These are phyloP conservation scores for Talaromyces wortmannii DNA, from an alignment of 495 filamentous ascomycete genomes.

Conservation along the genomic window DNA sequence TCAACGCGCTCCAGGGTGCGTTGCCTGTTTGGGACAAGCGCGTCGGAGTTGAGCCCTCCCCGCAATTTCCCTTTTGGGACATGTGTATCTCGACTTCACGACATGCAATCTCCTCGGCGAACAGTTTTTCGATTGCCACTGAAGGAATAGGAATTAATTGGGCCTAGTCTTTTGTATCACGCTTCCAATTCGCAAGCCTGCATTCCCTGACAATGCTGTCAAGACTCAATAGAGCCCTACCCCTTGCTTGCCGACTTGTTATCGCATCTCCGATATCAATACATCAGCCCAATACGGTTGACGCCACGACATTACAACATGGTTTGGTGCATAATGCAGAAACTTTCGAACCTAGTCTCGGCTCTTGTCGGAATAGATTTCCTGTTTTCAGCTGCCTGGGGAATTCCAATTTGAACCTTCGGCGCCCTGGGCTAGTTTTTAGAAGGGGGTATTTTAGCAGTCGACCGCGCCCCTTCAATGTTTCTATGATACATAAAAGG, in stretches of 20 bases:
- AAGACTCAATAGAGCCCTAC: neutral
- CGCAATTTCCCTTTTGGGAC: neutral
- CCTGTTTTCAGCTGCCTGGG: neutral
- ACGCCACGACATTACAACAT: neutral
- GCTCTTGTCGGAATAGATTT: neutral
- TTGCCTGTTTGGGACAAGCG: too few relatives aligned
- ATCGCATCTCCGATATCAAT: neutral
- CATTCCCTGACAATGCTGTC: neutral
- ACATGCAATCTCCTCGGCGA: neutral
- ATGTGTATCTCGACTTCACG: neutral
- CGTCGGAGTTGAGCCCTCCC: neutral
- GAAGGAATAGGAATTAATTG: neutral
- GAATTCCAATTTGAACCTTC: neutral
- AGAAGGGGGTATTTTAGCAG: too few relatives aligned
- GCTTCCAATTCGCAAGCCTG: neutral
- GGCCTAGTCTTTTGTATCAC: neutral
- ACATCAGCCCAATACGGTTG: neutral
- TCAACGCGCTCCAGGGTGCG: too few relatives aligned
- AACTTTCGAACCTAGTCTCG: neutral
- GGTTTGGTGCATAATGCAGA: neutral
- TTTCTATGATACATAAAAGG: neutral
- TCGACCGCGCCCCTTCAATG: too few relatives aligned
- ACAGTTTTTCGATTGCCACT: neutral
- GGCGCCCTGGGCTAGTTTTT: neutral
- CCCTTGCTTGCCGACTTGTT: neutral